These are phyloP conservation scores for Reticulomyxa filosa DNA, from an alignment of 78 protist species.

Conservation along the genomic window DNA sequence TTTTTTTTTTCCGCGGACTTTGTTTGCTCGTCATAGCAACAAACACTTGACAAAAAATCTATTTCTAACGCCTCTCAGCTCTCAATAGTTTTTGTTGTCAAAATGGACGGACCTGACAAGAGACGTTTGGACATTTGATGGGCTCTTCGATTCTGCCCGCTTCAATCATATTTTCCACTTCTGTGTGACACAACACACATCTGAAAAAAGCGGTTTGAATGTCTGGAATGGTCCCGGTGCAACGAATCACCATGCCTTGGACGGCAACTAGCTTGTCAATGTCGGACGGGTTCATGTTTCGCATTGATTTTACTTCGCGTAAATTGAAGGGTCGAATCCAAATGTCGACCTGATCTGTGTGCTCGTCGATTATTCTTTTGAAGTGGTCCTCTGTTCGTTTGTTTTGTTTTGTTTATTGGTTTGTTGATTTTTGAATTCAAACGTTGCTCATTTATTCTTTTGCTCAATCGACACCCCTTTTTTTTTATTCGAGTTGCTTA, in stretches of 20 bases:
- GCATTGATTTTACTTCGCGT: constrained; percentile 18
- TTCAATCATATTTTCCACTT: constrained; percentile 7
- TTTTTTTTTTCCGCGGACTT: too few relatives aligned
- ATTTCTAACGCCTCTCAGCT: too few relatives aligned
- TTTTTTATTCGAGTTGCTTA: background rate
- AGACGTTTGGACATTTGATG: background rate
- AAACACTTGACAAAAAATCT: background rate
- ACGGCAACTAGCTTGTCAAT: constrained; percentile 64
- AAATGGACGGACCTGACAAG: background rate
- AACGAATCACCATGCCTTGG: constrained; percentile 54
- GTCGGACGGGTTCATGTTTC: constrained; percentile 60
- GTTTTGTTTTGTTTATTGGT: background rate
- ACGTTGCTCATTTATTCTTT: background rate
- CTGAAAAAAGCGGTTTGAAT: constrained; percentile 25
- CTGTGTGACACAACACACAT: constrained; percentile 10
- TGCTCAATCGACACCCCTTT: background rate
- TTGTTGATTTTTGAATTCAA: background rate
- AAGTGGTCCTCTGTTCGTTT: background rate
- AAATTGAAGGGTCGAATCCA: constrained; percentile 36
- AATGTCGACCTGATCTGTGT: background rate
- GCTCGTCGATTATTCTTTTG: background rate
- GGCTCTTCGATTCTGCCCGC: constrained; percentile 61
- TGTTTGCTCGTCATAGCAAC: background rate
- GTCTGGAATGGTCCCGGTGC: constrained; percentile 53
- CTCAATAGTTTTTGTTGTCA: too few relatives aligned